Base-by-base conservation (phyloP, 352 stramenopile genomes). In the Aphanomyces cochlioides region DNA sequence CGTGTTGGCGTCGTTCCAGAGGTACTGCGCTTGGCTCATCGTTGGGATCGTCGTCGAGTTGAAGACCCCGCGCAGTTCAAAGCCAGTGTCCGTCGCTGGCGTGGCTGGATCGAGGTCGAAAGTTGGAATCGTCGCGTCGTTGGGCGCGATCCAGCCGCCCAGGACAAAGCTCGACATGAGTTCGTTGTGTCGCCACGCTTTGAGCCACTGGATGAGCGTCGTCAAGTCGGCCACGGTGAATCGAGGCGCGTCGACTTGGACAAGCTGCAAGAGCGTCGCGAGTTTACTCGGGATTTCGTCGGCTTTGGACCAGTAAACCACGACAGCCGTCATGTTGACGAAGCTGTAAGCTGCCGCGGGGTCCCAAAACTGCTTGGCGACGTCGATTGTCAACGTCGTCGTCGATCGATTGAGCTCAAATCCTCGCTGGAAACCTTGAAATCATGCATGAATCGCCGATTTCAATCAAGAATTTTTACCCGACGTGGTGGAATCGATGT, bases 121-220 rank as follows among this genome's bases (percentile, higher is more conserved):
- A 10, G 54, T 61, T 47, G 47, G 43, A n/a, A 56, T 63, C 43
- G 47, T 2, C 2, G 64, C 38, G n/a, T 54, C 61, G 36, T 19
- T 61, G 21, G 64, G 64, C 47, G 53, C 40, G 40, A 70, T 19
- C 64, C 64, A 70, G 34, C 53, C 43, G 15, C 13, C n/a, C n/a
- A 63, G n/a, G 28, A 56, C 64, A 58, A 64, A 70, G n/a, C 59
- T 39, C 39, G 64, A 60, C 64, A 70, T 70, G 64, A 70, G 64
- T 12, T 70, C 10, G 21, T 70, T 70, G 48, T 47, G 38, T n/a
- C 47, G 48, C 64, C 64, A 70, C 37, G 37, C 40, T 8, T 37
- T 63, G 10, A 70, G 47, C 64, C 64, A 70, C 47, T 48, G 34
- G 0, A 61, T 36, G 40, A 70, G 5, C n/a, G 38, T 21, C 8